These are phyloP conservation scores for Starmerella sp. DNA, from an alignment of 805 yeast genomes.

Conservation along the genomic window DNA sequence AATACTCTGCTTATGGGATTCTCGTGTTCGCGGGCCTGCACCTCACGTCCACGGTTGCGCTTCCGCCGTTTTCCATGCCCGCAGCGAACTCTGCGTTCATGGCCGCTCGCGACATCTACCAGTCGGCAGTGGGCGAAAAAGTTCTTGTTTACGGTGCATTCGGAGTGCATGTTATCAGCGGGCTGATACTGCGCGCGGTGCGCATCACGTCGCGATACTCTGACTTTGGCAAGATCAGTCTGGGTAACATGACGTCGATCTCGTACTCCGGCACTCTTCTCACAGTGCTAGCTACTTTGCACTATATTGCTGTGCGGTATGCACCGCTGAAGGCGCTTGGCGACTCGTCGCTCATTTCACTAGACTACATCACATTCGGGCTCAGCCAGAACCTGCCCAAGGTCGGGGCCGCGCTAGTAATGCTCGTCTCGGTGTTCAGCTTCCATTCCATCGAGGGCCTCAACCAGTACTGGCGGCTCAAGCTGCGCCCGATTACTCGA, in stretches of 20 bases:
- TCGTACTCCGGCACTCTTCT: conserved; percentile 44
- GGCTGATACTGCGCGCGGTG: conserved; percentile 37
- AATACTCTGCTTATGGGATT: conserved; percentile 51
- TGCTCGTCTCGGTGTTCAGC: not conserved
- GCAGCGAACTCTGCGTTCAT: conserved; percentile 45
- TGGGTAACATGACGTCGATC: conserved; percentile 20
- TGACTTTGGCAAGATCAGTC: conserved; percentile 31
- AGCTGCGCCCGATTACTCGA: not conserved
- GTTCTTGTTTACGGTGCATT: conserved; percentile 39
- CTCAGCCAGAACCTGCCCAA: not conserved
- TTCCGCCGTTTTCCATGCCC: conserved; percentile 39
- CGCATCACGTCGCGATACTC: conserved; percentile 24
- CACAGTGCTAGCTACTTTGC: conserved; percentile 36
- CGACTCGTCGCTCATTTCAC: conserved; percentile 45
- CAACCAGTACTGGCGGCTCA: not conserved
- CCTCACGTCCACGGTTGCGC: conserved; percentile 40
- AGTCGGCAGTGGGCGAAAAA: conserved; percentile 41
- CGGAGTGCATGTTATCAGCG: conserved; percentile 42
- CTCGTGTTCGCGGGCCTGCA: conserved; percentile 49
- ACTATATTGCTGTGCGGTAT: conserved; percentile 38
- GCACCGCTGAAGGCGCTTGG: conserved; percentile 50
- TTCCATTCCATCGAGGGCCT: conserved; percentile 17
- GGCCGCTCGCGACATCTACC: conserved; percentile 52
- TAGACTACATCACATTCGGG: conserved; percentile 38
- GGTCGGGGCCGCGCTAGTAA: conserved; percentile 1